Conservation (phyloP, 2,329 filamentous ascomycete species). For the Apiospora saccharicola region DNA sequence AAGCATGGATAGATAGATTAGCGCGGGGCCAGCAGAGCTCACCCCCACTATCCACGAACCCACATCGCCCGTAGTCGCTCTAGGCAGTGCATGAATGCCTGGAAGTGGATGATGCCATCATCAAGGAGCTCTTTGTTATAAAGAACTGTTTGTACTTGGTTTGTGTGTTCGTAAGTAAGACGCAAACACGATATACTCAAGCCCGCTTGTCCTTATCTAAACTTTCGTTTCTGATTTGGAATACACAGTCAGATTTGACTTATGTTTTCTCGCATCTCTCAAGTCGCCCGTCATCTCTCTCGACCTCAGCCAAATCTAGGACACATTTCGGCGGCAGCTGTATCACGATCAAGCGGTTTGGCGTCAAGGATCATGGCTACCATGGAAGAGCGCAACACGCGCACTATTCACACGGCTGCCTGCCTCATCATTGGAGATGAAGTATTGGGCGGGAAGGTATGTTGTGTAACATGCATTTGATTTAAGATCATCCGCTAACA, state of each 20-base stretch:
- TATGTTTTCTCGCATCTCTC: slow-evolving; percentile 82
- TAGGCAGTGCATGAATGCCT: not conserved
- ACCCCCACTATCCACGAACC: slow-evolving; percentile 16
- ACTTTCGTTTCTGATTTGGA: not conserved
- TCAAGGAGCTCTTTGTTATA: slow-evolving; percentile 2
- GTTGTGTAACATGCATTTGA: slow-evolving; percentile 31
- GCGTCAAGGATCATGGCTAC: slow-evolving; percentile 53
- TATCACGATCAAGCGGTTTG: slow-evolving; percentile 35
- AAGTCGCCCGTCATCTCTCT: slow-evolving; percentile 75
- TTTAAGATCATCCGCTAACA: not conserved
- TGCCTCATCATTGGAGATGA: slow-evolving; percentile 98
- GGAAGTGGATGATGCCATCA: slow-evolving; percentile 8
- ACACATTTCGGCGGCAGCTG: slow-evolving; percentile 52
- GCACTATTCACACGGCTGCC: slow-evolving; percentile 85
- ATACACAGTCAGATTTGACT: not conserved
- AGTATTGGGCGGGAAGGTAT: slow-evolving; percentile 90
- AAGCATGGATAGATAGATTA: not conserved
- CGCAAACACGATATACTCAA: not conserved
- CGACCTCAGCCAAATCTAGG: slow-evolving; percentile 66
- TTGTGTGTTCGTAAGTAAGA: not conserved
- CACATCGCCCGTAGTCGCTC: slow-evolving; percentile 1
- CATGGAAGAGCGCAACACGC: slow-evolving; percentile 62
- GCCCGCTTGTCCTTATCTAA: not conserved
- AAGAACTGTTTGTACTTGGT: not conserved
- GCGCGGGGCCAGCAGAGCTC: slow-evolving; percentile 11